Percentiles rank a stretch among this genome's conserved stretches.
phyloP scores from a whole-genome alignment of 345 rosid species.

The Cardamine resedifolia region DNA sequence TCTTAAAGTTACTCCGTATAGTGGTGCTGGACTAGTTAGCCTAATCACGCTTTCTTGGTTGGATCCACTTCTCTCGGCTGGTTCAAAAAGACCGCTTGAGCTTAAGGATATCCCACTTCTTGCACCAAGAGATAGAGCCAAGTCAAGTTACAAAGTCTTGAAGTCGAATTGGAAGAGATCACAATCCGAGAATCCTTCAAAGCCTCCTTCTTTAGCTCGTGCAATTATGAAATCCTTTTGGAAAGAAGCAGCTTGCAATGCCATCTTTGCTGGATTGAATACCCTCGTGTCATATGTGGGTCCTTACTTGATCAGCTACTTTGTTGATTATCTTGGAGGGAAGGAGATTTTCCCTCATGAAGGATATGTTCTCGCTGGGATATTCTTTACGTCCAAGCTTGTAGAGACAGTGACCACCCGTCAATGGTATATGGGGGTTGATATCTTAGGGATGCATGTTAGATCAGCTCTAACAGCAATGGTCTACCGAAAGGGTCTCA shows the following conservation, averaged over 20 bases:
- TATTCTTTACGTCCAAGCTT: slow-evolving; percentile 89
- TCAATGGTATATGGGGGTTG: slow-evolving; percentile 99
- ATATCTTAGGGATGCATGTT: slow-evolving; percentile 98
- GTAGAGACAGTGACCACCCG: slow-evolving; percentile 91
- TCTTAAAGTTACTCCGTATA: slow-evolving; percentile 79
- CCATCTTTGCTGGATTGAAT: slow-evolving; percentile 83
- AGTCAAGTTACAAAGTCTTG: slow-evolving; percentile 77
- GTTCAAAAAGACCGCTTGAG: slow-evolving; percentile 93
- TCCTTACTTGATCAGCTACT: slow-evolving; percentile 93
- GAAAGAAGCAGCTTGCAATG: slow-evolving; percentile 97
- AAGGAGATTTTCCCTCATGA: slow-evolving; percentile 83
- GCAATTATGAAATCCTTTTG: slow-evolving; percentile 86
- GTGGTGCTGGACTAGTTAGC: slow-evolving; percentile 74
- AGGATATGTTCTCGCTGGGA: slow-evolving; percentile 94
- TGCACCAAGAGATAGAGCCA: slow-evolving; percentile 81
- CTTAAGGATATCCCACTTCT: slow-evolving; percentile 98
- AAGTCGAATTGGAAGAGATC: slow-evolving; percentile 88
- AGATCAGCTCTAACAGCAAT: slow-evolving; percentile 96
- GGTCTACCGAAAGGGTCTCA: slow-evolving; percentile 93
- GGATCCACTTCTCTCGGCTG: slow-evolving; percentile 86
- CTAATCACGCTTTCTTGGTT: slow-evolving; percentile 92
- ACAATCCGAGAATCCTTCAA: slow-evolving; percentile 68
- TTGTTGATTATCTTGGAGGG: slow-evolving; percentile 93
- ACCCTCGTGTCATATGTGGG: slow-evolving; percentile 96
- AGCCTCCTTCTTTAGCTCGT: slow-evolving; percentile 87